phyloP scores from a whole-genome alignment of 495 filamentous ascomycete genomes.

The Xylaria cubensis region DNA sequence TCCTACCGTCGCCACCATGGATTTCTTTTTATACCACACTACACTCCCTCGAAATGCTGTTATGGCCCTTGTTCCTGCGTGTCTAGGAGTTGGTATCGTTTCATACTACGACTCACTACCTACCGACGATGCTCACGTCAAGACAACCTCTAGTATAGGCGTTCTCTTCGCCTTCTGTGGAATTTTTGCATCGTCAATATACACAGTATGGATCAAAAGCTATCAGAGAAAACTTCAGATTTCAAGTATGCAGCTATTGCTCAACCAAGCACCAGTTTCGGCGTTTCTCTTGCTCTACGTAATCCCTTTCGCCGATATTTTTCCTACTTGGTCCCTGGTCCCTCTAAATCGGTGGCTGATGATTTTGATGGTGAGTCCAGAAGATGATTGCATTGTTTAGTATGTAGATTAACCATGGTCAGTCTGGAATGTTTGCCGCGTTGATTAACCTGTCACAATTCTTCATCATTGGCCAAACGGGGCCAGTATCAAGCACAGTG shows the following conservation, averaged over 20 bases:
- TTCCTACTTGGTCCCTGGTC: constrained; percentile 60
- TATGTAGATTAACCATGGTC: constrained; percentile 34
- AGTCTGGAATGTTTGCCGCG: constrained; percentile 67
- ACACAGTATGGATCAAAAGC: constrained; percentile 72
- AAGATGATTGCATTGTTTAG: constrained; percentile 21
- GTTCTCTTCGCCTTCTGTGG: constrained; percentile 70
- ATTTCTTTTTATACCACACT: constrained; percentile 67
- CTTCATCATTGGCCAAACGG: constrained; percentile 74
- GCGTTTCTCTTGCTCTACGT: constrained; percentile 68
- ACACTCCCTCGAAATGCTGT: constrained; percentile 63
- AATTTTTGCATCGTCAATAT: constrained; percentile 69
- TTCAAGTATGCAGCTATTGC: constrained; percentile 74
- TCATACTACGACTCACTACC: constrained; percentile 74
- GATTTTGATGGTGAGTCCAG: constrained; percentile 58
- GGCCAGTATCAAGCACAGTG: constrained; percentile 73
- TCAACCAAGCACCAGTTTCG: constrained; percentile 73
- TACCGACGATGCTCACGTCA: constrained; percentile 50
- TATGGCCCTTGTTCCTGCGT: constrained; percentile 67
- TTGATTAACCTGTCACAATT: constrained; percentile 78
- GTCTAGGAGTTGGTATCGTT: constrained; percentile 70
- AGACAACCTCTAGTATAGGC: constrained; percentile 60
- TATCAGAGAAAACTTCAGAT: constrained; percentile 72
- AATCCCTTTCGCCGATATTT: constrained; percentile 69
- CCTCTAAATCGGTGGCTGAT: constrained; percentile 58
- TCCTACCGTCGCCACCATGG: constrained; percentile 70